These are phyloP conservation scores for Colletotrichum euphorbiae DNA, from an alignment of 2,329 filamentous ascomycete genomes.

Conservation along the genomic window DNA sequence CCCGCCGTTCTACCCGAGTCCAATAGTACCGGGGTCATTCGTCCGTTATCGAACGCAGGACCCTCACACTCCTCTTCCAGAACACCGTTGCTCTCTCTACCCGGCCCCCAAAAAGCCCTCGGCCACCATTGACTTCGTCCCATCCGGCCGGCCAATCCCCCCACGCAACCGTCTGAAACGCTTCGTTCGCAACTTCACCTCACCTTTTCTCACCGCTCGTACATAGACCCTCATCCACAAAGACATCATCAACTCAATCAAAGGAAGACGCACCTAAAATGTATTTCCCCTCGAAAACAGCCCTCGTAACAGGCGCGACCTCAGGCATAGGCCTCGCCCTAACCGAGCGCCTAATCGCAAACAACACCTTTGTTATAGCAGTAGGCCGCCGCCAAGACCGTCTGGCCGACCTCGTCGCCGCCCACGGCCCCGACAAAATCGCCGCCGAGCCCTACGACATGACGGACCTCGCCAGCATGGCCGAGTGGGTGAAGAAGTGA, in stretches of 20 bases:
- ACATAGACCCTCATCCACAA: too few species aligned
- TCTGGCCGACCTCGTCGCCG: constrained; percentile 61
- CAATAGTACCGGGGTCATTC: too few species aligned
- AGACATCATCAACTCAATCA: too few species aligned
- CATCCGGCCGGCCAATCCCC: neutral
- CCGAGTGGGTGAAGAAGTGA: constrained; percentile 54
- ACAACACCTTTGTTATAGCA: constrained; percentile 64
- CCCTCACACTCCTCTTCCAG: neutral
- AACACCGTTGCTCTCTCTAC: too few species aligned
- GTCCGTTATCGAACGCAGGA: constrained; percentile 11
- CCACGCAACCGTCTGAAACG: neutral
- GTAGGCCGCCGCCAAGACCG: constrained; percentile 66
- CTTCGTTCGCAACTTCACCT: neutral
- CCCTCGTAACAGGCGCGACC: constrained; percentile 67
- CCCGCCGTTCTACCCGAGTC: neutral
- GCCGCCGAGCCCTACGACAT: constrained; percentile 57
- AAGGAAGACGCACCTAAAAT: constrained; percentile 46
- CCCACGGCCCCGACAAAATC: constrained; percentile 58
- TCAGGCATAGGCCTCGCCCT: constrained; percentile 64
- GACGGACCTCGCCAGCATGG: constrained; percentile 54
- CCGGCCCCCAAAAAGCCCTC: neutral
- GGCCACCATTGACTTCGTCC: neutral
- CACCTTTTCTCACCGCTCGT: neutral
- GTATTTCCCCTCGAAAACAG: constrained; percentile 66
- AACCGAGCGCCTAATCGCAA: constrained; percentile 54